Percentiles rank a stretch among this genome's conserved stretches.
phyloP scores from a whole-genome alignment of 78 protist species.

The Dictyostelium discoideum region dicty_2.7 NC_007088.5:3834501-3835000 shows the following conservation, averaged over 20 bases:
- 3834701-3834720: background rate
- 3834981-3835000: background rate
- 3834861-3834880: background rate
- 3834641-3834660: conserved; percentile 33
- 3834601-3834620: background rate
- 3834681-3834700: conserved; percentile 1
- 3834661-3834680: background rate
- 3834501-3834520: conserved; percentile 16
- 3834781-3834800: background rate
- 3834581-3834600: background rate
- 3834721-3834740: background rate
- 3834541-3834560: conserved; percentile 18
- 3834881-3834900: background rate
- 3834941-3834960: background rate
- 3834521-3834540: background rate
- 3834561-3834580: background rate
- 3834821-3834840: background rate
- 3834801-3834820: background rate
- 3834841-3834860: background rate
- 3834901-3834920: background rate
- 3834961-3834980: background rate
- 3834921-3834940: background rate
- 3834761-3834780: conserved; percentile 8
- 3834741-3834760: background rate
- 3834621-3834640: background rate